Conservation (phyloP, 441 rosid genomes). For the Erodium texanum region DNA sequence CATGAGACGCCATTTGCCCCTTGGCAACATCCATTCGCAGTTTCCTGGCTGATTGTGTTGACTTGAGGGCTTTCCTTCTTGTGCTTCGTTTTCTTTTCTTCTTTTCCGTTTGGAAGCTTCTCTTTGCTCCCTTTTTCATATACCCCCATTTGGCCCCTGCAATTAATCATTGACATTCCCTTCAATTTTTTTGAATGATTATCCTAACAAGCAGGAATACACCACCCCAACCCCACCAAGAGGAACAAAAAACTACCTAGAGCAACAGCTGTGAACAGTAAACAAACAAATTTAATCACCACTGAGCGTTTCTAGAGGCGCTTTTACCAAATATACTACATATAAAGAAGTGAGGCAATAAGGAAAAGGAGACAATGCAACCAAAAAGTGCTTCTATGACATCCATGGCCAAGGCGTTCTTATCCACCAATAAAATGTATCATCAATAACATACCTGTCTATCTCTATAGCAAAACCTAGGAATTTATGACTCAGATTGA, state of each 20-base stretch:
- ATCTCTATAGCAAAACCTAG: no score
- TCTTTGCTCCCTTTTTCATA: slow-evolving; percentile 25
- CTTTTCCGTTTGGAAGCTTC: slow-evolving; percentile 43
- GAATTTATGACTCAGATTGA: no score
- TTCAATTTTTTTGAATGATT: neutral
- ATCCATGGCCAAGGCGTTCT: neutral
- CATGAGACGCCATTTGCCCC: slow-evolving; percentile 61
- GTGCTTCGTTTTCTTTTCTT: slow-evolving; percentile 27
- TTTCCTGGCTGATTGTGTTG: slow-evolving; percentile 15
- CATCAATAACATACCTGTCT: no score
- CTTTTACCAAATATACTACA: neutral
- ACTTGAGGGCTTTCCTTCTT: slow-evolving; percentile 30
- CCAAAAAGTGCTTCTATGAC: neutral
- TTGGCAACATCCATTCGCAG: slow-evolving; percentile 61
- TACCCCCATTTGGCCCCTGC: slow-evolving; percentile 75
- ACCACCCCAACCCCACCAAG: neutral
- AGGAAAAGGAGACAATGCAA: neutral
- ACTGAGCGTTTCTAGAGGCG: neutral
- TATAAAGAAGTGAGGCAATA: neutral
- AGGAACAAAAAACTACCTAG: no score
- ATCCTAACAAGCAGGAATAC: neutral
- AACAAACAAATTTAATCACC: neutral
- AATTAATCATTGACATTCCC: slow-evolving; percentile 6
- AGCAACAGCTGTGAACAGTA: neutral
- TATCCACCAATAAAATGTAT: neutral